Evolutionary conservation across 2,329 filamentous ascomycete genomes (phyloP).

Genomic region (Raffaelea ambrosiae): DNA sequence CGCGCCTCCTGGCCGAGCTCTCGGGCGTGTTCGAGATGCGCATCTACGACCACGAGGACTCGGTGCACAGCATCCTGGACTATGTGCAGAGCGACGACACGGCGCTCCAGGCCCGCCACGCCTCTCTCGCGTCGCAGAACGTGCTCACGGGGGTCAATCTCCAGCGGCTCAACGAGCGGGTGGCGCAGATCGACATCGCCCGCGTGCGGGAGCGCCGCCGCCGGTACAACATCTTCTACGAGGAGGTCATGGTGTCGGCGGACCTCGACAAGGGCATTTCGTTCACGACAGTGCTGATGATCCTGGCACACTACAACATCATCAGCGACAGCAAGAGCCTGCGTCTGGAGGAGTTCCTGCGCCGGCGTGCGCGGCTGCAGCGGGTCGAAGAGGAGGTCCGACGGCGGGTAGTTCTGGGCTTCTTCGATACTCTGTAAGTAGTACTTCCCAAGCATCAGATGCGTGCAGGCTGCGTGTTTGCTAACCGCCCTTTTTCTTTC

Average conservation of each 20-base stretch:
- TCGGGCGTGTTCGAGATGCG: slow-evolving; percentile 96
- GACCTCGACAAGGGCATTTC: slow-evolving; percentile 84
- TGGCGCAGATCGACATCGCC: slow-evolving; percentile 64
- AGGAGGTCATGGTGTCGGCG: slow-evolving; percentile 89
- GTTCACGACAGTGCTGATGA: slow-evolving; percentile 89
- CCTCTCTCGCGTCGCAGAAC: slow-evolving; percentile 43
- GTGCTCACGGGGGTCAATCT: slow-evolving; percentile 60
- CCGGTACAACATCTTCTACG: slow-evolving; percentile 90
- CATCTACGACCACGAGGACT: slow-evolving; percentile 87
- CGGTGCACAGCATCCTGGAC: slow-evolving; percentile 77
- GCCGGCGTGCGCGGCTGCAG: slow-evolving; percentile 80
- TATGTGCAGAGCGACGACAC: slow-evolving; percentile 58
- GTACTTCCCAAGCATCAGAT: no score
- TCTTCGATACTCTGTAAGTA: slow-evolving; percentile 81
- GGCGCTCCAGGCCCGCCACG: slow-evolving; percentile 30
- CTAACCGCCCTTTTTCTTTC: no score
- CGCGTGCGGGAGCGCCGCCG: slow-evolving; percentile 67
- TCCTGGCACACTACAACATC: slow-evolving; percentile 95
- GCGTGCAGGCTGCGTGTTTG: no score
- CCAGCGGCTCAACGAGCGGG: slow-evolving; percentile 61
- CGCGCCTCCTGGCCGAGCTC: slow-evolving; percentile 79
- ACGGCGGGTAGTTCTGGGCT: slow-evolving; percentile 81
- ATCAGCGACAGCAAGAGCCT: slow-evolving; percentile 97
- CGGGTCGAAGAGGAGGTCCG: slow-evolving; percentile 92
- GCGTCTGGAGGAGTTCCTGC: slow-evolving; percentile 87